These are phyloP conservation scores for Bipolaris zeicola DNA, from an alignment of 2,329 filamentous ascomycete species.

Conservation along the genomic window DNA sequence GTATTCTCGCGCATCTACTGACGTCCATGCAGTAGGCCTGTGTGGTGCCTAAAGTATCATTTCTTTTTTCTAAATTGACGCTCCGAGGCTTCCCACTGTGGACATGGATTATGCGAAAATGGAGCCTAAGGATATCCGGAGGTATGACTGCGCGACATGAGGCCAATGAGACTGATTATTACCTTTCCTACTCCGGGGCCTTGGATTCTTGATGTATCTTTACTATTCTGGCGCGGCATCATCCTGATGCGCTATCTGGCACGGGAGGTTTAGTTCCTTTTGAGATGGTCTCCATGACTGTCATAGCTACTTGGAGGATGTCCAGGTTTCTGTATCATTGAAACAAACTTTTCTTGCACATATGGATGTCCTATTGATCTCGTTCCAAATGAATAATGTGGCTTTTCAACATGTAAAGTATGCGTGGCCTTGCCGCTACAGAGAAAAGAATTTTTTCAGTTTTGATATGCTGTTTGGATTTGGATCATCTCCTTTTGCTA, in stretches of 20 bases:
- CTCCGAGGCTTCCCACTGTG: constrained; percentile 1
- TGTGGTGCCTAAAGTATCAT: background rate
- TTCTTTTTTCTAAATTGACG: background rate
- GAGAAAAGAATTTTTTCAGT: background rate
- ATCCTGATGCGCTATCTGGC: background rate
- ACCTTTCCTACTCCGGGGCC: constrained; percentile 3
- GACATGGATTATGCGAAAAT: constrained; percentile 13
- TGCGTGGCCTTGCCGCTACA: background rate
- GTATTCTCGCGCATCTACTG: constrained; percentile 4
- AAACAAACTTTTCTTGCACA: constrained; percentile 3
- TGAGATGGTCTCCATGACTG: background rate
- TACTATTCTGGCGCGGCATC: background rate
- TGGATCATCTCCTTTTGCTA: too few species aligned
- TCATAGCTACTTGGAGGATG: constrained; percentile 2
- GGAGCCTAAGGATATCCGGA: constrained; percentile 8
- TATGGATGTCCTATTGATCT: constrained; percentile 3
- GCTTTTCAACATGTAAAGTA: constrained; percentile 8
- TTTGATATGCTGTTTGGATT: background rate
- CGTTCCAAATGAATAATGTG: background rate
- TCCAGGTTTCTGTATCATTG: constrained; percentile 4
- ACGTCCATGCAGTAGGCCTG: constrained; percentile 5
- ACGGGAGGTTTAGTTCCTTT: constrained; percentile 2
- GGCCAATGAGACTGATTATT: constrained; percentile 11
- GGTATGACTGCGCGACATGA: constrained; percentile 10
- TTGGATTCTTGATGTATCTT: constrained; percentile 7